Evolutionary conservation across 2,329 filamentous ascomycete genomes (phyloP).

Genomic region (Diplodia corticola): DNA sequence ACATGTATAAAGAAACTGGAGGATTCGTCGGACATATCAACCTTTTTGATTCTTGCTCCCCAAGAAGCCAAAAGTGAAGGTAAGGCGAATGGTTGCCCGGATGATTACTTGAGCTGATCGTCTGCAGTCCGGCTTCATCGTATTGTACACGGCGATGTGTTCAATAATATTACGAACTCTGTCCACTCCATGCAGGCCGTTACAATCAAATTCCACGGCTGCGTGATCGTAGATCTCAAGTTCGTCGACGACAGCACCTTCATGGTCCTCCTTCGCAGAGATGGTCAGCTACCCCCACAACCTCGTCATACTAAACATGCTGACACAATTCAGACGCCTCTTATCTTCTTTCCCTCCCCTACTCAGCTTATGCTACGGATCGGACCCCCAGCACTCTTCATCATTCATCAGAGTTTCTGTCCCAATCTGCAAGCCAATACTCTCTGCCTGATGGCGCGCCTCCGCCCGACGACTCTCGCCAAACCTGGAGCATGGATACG

Average conservation of each 20-base stretch:
- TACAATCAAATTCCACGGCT: slow-evolving; percentile 47
- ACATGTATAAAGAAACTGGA: slow-evolving; percentile 13
- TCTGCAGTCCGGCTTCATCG: slow-evolving; percentile 34
- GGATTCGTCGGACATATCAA: slow-evolving; percentile 7
- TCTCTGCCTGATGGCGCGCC: slow-evolving; percentile 6
- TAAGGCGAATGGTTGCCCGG: not conserved
- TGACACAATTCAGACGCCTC: slow-evolving; percentile 22
- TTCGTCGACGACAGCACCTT: slow-evolving; percentile 65
- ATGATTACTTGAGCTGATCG: slow-evolving; percentile 18
- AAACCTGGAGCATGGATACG: slow-evolving; percentile 21
- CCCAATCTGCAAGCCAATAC: not conserved
- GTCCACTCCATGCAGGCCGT: slow-evolving; percentile 50
- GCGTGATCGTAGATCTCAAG: slow-evolving; percentile 61
- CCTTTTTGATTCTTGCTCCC: slow-evolving; percentile 31
- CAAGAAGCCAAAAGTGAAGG: slow-evolving; percentile 21
- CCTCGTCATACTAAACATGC: slow-evolving; percentile 23
- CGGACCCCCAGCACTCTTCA: slow-evolving; percentile 21
- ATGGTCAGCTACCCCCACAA: slow-evolving; percentile 36
- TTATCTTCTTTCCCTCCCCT: slow-evolving; percentile 30
- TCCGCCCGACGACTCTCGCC: not conserved
- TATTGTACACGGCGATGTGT: slow-evolving; percentile 40
- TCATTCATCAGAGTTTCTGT: not conserved
- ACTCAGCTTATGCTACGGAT: slow-evolving; percentile 23
- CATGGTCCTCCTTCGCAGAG: slow-evolving; percentile 57
- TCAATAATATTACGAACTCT: slow-evolving; percentile 41